Evolutionary conservation across 2,329 filamentous ascomycete genomes (phyloP).

Genomic region (Ceratocystiopsis minuta): DNA sequence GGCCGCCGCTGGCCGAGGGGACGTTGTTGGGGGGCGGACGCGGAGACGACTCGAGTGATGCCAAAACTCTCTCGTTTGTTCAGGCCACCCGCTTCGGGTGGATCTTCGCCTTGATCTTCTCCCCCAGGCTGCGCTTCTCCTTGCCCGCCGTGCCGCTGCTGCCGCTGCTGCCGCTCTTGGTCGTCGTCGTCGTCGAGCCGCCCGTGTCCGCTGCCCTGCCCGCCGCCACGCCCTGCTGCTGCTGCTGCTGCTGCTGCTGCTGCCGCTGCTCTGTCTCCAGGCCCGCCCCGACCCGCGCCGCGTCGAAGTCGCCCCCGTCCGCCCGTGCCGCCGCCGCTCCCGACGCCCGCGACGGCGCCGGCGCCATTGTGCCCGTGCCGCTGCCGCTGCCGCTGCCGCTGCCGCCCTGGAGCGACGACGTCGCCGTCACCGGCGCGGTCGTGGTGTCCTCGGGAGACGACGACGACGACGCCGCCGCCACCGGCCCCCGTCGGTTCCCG

Average conservation of each 20-base stretch:
- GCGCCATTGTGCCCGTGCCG: no score
- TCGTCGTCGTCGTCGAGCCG: neutral
- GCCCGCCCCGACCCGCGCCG: slow-evolving; percentile 43
- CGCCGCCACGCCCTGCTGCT: no score
- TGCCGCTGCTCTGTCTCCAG: slow-evolving; percentile 36
- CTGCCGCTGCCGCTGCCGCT: no score
- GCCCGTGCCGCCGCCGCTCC: slow-evolving; percentile 22
- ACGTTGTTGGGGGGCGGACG: no score
- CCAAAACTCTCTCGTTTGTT: no score
- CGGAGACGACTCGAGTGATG: no score
- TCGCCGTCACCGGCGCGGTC: slow-evolving; percentile 1
- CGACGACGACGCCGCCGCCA: no score
- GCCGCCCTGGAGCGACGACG: slow-evolving; percentile 17
- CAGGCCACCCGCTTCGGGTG: no score
- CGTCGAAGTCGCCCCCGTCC: slow-evolving; percentile 52
- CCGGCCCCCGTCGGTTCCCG: neutral
- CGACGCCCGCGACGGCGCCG: no score
- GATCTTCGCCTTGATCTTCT: slow-evolving; percentile 54
- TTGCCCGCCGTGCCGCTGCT: slow-evolving; percentile 10
- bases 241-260: slow-evolving; percentile 11
- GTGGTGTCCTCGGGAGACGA: no score
- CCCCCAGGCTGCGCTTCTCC: slow-evolving; percentile 28
- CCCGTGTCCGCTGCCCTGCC: no score
- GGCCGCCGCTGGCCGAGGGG: neutral
- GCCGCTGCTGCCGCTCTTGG: slow-evolving; percentile 11